Conservation (phyloP, 495 filamentous ascomycete genomes). For the Cercophora newfieldiana region DNA sequence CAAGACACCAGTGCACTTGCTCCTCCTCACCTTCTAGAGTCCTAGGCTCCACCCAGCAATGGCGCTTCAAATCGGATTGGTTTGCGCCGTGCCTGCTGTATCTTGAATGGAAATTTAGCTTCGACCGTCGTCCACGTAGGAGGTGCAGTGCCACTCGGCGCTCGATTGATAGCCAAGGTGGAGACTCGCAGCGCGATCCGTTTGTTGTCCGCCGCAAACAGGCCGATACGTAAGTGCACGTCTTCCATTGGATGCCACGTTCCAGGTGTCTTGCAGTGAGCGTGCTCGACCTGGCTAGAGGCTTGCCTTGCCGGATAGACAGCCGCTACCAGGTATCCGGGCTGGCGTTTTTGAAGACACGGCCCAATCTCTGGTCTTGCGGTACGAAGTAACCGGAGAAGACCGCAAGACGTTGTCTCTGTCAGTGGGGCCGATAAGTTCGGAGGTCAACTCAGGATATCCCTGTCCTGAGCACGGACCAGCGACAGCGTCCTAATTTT, state of each 20-base stretch:
- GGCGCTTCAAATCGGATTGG: not conserved
- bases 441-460: no score
- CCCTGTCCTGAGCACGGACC: constrained; percentile 3
- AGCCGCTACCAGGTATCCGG: no score
- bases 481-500: not conserved
- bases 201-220: not conserved
- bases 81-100: not conserved
- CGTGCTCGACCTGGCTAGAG: not conserved
- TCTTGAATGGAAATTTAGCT: constrained; percentile 2
- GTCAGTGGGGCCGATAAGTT: not conserved
- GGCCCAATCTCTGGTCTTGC: no score
- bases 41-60: not conserved
- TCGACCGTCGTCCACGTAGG: not conserved
- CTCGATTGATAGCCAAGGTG: not conserved
- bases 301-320: not conserved
- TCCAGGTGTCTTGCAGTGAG: not conserved
- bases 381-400: no score
- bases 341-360: not conserved
- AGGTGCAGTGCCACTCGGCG: not conserved
- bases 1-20: not conserved
- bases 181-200: not conserved
- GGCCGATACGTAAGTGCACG: not conserved
- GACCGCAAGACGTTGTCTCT: not conserved
- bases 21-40: not conserved
- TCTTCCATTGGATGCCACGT: not conserved